Evolutionary conservation across 768 basidiomycete genomes (phyloP), one percentile per base, ranked within the genome.

Genomic region (Termitomyces sp.): DNA sequence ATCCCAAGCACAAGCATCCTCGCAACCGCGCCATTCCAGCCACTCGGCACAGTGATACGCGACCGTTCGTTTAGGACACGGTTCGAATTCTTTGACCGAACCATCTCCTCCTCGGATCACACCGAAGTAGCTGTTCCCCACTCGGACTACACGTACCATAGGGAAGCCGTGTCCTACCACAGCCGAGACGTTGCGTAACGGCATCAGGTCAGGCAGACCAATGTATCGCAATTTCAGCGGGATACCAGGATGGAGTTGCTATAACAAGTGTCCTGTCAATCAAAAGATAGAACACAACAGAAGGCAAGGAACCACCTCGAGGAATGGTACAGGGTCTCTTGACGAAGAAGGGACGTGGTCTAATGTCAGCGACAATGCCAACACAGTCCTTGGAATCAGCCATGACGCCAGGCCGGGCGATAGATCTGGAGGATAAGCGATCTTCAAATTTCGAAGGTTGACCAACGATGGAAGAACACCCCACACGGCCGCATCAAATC

Each of bases 401-500:
- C 86, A 88, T 45, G 81, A 76, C 8, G 86, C 85, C 19, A 89
- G 70, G 2, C 82, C 79, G 0, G 85, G 76, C 1, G 83, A 77
- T 39, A 89, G 68, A 65, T 88, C 86, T 58, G 73, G 70, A 2
- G 88, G 87, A 62, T 88, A 81, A 5, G 81, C 81, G 53, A 88
- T 85, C 51, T 73, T 77, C 54, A 89, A 66, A 39, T 75, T 77
- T n/a, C 69, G 76, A 50, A 90, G 66, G 12, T 73, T 73, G 17
- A 70, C 67, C 25, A 90, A 68, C 5, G 77, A 77, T 0, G 86
- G 86, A 10, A 90, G 71, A 8, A 88, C 82, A 10, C 87, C 86
- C 87, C 86, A 89, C 7, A 83, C 75, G 1, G 83, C 79, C 0
- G 87, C 84, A 59, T 88, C 83, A 60, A 85, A 88, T 27, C 88